phyloP scores from a whole-genome alignment of 73 alveolate species.

The Paramecium sonneborni region DNA sequence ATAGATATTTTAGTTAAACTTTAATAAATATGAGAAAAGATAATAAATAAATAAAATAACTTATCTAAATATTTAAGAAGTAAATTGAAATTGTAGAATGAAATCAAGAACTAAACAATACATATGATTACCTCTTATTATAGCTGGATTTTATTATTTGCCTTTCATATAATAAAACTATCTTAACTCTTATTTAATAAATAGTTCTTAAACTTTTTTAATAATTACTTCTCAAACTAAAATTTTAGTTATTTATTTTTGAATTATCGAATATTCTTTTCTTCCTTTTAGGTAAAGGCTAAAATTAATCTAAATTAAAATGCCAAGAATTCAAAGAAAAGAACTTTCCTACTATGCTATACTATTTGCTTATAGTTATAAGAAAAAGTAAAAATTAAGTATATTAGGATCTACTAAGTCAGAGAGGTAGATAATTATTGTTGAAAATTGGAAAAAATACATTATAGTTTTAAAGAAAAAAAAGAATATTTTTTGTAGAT shows the following conservation, averaged over 20 bases:
- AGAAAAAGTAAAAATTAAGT: background rate
- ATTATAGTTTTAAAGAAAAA: background rate
- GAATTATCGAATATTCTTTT: too few relatives aligned
- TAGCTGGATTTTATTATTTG: background rate
- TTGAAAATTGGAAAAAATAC: background rate
- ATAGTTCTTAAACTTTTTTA: background rate
- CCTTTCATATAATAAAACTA: background rate
- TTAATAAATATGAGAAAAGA: background rate
- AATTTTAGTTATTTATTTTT: too few relatives aligned
- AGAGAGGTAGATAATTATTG: background rate
- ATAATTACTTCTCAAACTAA: background rate
- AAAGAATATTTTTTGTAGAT: background rate
- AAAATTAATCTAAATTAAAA: too few relatives aligned
- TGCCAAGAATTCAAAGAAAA: too few relatives aligned
- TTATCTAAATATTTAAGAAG: background rate
- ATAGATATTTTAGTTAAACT: background rate
- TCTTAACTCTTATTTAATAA: background rate
- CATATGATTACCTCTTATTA: background rate
- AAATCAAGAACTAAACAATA: background rate
- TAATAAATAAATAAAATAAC: background rate
- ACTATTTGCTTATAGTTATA: too few relatives aligned
- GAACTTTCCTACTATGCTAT: too few relatives aligned
- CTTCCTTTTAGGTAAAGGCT: too few relatives aligned
- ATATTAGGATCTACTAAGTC: background rate
- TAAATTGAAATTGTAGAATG: background rate